Percentiles rank a stretch among this genome's conserved stretches.
phyloP scores from a whole-genome alignment of 306 rosid species.

The Neltuma alba region DNA sequence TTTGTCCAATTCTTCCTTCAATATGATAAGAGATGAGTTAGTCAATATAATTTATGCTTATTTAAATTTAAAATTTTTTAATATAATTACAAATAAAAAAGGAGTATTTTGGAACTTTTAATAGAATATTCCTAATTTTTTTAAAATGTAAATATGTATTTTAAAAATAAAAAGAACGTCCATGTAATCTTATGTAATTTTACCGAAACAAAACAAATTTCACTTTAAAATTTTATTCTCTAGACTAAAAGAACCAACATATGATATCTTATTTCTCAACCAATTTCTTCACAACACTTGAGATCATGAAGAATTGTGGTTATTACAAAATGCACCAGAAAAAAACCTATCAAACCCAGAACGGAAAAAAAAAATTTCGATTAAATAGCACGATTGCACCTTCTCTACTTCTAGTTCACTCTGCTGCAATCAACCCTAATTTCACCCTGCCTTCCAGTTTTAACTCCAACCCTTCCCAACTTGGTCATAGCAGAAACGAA shows the following conservation, averaged over 20 bases:
- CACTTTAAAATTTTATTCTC: background rate
- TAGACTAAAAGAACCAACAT: background rate
- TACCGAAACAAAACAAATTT: no score
- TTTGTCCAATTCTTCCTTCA: no score
- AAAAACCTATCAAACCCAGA: background rate
- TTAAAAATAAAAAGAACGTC: no score
- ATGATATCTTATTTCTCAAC: background rate
- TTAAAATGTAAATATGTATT: no score
- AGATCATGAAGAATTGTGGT: background rate
- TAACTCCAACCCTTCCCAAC: slow-evolving; percentile 77
- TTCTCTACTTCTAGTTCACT: slow-evolving; percentile 38
- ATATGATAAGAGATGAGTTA: no score
- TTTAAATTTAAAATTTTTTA: no score
- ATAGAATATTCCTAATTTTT: no score
- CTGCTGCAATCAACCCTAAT: slow-evolving; percentile 63
- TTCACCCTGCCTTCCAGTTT: slow-evolving; percentile 73
- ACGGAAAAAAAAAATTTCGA: no score
- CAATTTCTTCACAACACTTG: background rate
- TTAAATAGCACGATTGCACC: background rate
- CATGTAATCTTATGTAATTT: no score
- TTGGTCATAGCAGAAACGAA: slow-evolving; percentile 71
- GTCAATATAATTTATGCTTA: no score
- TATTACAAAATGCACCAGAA: background rate
- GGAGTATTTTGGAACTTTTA: no score
- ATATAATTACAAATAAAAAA: no score